These are phyloP conservation scores for Coemansia sp. DNA, from an alignment of 192 early-diverging fungal species.

Conservation along the genomic window DNA sequence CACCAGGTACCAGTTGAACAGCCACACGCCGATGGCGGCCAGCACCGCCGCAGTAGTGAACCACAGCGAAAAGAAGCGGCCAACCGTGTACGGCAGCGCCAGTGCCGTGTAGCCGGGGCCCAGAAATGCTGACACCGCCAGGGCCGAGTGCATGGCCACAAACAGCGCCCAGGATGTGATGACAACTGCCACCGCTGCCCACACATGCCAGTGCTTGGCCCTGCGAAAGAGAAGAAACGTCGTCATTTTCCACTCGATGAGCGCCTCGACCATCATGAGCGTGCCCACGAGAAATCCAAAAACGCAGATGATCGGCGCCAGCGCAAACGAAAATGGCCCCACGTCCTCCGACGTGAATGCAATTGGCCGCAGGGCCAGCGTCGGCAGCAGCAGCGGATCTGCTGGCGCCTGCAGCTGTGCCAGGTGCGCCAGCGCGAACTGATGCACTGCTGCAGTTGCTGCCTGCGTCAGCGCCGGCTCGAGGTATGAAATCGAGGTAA, in stretches of 20 bases:
- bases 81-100: conserved; percentile 18
- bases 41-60: not conserved
- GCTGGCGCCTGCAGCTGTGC: not conserved
- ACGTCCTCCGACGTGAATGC: conserved; percentile 8
- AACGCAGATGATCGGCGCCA: conserved; percentile 16
- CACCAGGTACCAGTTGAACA: conserved; percentile 18
- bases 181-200: not conserved
- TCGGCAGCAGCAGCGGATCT: not conserved
- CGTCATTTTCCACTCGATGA: conserved; percentile 27
- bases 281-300: conserved; percentile 17
- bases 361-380: conserved; percentile 4
- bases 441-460: not conserved
- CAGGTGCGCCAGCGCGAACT: not conserved
- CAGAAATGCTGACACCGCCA: conserved; percentile 20
- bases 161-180: not conserved
- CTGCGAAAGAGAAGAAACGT: conserved; percentile 20
- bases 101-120: conserved; percentile 5
- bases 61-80: conserved; percentile 33
- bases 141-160: conserved; percentile 11
- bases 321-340: conserved; percentile 8
- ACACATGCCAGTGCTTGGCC: conserved; percentile 11
- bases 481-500: not conserved
- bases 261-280: conserved; percentile 8
- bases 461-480: conserved; percentile 2
- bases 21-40: conserved; percentile 15